phyloP scores from a whole-genome alignment of 176 grass and related monocot species.

The Oryza punctata region DNA sequence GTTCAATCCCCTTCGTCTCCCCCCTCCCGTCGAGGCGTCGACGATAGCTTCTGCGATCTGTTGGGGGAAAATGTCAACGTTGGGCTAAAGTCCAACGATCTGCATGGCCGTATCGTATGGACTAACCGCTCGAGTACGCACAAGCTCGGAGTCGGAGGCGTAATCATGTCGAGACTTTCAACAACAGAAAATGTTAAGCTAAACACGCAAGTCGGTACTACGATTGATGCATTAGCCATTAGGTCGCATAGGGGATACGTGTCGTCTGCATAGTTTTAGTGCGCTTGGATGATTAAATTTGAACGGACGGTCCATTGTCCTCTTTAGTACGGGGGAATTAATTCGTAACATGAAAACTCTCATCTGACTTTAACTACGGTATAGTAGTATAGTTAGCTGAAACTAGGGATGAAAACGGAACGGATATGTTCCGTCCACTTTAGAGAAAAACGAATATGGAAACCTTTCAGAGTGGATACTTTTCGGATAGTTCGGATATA shows the following conservation, averaged over 20 bases:
- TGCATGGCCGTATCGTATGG: conserved; percentile 12
- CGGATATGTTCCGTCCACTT: too few species aligned
- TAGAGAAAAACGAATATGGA: too few species aligned
- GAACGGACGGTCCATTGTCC: neutral
- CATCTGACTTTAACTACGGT: neutral
- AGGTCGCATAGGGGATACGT: neutral
- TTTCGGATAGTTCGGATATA: too few species aligned
- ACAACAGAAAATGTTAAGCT: neutral
- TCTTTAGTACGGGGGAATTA: neutral
- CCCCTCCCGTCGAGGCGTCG: neutral
- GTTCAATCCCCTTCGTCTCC: neutral
- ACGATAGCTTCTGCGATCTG: neutral
- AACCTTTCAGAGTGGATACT: too few species aligned
- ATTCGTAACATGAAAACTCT: neutral
- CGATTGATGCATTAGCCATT: neutral
- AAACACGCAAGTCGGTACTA: neutral
- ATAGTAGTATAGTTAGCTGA: neutral
- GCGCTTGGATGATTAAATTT: neutral
- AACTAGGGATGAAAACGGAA: too few species aligned
- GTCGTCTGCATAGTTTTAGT: neutral
- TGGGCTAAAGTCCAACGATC: neutral
- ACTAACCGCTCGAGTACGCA: neutral
- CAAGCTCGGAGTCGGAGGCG: neutral
- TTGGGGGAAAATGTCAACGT: conserved; percentile 20
- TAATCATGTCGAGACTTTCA: neutral